Evolutionary conservation across 371 early-diverging fungal genomes (phyloP).

Genomic region (Apophysomyces sp.): DNA sequence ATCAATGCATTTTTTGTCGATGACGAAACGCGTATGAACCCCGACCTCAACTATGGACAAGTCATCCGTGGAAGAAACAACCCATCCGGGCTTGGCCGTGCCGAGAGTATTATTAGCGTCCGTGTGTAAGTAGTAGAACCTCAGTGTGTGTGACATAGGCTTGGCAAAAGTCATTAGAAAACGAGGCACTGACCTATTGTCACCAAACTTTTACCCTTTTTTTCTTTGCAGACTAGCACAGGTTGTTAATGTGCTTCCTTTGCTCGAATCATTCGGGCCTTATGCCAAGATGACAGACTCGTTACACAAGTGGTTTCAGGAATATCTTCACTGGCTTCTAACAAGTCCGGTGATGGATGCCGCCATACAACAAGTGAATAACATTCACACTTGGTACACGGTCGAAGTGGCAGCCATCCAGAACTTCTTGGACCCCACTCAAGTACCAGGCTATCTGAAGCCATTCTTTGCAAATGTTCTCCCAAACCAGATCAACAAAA

Average conservation of each 20-base stretch:
- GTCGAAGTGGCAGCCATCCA: slow-evolving; percentile 31
- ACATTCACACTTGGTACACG: slow-evolving; percentile 42
- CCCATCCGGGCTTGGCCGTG: slow-evolving; percentile 26
- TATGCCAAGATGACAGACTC: slow-evolving; percentile 12
- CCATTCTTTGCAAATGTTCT: slow-evolving; percentile 13
- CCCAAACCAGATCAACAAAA: slow-evolving; percentile 25
- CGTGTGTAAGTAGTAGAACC: slow-evolving; percentile 21
- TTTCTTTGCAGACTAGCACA: slow-evolving; percentile 21
- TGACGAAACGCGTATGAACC: slow-evolving; percentile 39
- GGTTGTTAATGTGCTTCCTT: slow-evolving; percentile 33
- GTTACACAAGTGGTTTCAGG: slow-evolving; percentile 25
- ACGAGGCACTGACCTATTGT: no score
- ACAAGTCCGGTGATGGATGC: slow-evolving; percentile 21
- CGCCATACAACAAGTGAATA: slow-evolving; percentile 15
- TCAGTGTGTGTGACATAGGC: no score
- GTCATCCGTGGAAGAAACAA: slow-evolving; percentile 34
- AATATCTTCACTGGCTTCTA: slow-evolving; percentile 29
- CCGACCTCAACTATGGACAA: slow-evolving; percentile 41
- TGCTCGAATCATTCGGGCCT: slow-evolving; percentile 12
- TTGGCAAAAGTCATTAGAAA: no score
- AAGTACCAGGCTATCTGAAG: slow-evolving; percentile 4
- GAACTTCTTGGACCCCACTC: slow-evolving; percentile 15
- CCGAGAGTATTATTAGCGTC: slow-evolving; percentile 39
- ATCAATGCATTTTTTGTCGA: slow-evolving; percentile 32
- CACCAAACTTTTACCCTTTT: background rate